Conservation (phyloP, 495 filamentous ascomycete species). For the Neurospora tetraspora region DNA sequence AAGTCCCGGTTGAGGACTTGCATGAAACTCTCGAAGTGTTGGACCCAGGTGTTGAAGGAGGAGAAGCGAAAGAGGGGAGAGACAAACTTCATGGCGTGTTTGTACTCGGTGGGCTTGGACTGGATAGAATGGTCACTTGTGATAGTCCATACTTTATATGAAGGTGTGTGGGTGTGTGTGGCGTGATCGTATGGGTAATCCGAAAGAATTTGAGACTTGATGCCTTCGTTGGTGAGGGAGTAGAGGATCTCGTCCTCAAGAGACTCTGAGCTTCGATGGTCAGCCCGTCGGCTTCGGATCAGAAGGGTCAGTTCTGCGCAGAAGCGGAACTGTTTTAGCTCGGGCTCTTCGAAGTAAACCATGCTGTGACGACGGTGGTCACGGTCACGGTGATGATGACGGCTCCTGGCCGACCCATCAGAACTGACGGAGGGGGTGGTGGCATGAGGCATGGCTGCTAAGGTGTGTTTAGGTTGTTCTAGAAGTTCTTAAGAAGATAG, state of each 20-base stretch:
- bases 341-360: background rate
- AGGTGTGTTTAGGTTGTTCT: background rate
- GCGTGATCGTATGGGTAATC: background rate
- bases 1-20: conserved; percentile 16
- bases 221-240: conserved; percentile 6
- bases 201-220: conserved; percentile 10
- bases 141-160: conserved; percentile 16
- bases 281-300: conserved; percentile 15
- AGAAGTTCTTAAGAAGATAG: background rate
- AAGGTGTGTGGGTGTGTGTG: background rate
- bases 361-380: background rate
- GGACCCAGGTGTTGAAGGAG: conserved; percentile 9
- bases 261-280: conserved; percentile 7
- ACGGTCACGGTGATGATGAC: background rate
- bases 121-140: conserved; percentile 12
- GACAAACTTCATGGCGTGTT: conserved; percentile 18
- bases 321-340: conserved; percentile 17
- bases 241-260: conserved; percentile 17
- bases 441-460: background rate
- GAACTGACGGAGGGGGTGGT: background rate
- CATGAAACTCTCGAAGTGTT: conserved; percentile 9
- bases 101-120: conserved; percentile 11
- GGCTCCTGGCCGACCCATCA: background rate
- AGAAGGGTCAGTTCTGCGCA: conserved; percentile 18
- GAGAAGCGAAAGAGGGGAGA: conserved; percentile 20